Conservation (phyloP, 2,329 filamentous ascomycete species). For the Beauveria sp. region DNA sequence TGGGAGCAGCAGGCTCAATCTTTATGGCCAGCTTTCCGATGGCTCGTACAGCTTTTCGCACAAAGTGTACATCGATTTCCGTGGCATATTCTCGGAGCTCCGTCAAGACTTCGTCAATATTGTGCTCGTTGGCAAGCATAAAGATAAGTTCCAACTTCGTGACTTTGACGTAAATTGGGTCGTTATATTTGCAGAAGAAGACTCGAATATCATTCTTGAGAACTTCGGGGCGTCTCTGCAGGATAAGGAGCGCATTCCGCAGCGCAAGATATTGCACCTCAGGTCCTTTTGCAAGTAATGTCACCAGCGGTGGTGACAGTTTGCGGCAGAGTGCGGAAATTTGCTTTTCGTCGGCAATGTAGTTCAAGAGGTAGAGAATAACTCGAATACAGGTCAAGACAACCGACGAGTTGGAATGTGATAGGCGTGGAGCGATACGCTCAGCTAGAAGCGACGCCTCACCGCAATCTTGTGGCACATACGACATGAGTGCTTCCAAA, state of each 20-base stretch:
- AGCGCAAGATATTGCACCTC: slow-evolving; percentile 98
- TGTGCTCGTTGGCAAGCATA: slow-evolving; percentile 92
- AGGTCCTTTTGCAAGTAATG: slow-evolving; percentile 86
- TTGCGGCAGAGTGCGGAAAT: slow-evolving; percentile 83
- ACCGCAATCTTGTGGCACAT: slow-evolving; percentile 82
- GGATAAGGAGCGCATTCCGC: slow-evolving; percentile 84
- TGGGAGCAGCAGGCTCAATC: slow-evolving; percentile 84
- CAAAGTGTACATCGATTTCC: slow-evolving; percentile 97
- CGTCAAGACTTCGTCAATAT: slow-evolving; percentile 90
- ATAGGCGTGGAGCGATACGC: slow-evolving; percentile 87
- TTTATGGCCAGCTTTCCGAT: slow-evolving; percentile 99
- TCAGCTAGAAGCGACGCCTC: slow-evolving; percentile 89
- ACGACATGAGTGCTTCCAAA: slow-evolving; percentile 93
- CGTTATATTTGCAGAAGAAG: slow-evolving; percentile 99
- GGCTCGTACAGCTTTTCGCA: slow-evolving; percentile 91
- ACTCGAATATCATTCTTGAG: slow-evolving; percentile 94
- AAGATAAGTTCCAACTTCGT: slow-evolving; percentile 98
- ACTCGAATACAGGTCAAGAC: slow-evolving; percentile 94
- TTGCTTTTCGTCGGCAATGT: slow-evolving; percentile 86
- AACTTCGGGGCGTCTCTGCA: slow-evolving; percentile 88
- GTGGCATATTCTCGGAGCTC: slow-evolving; percentile 95
- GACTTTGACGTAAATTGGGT: slow-evolving; percentile 98
- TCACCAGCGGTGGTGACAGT: slow-evolving; percentile 89
- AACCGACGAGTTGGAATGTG: slow-evolving; percentile 93
- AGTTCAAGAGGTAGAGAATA: slow-evolving; percentile 97